These are phyloP conservation scores for Beauveria brongniartii DNA, from an alignment of 2,329 filamentous ascomycete species.

Conservation along the genomic window DNA sequence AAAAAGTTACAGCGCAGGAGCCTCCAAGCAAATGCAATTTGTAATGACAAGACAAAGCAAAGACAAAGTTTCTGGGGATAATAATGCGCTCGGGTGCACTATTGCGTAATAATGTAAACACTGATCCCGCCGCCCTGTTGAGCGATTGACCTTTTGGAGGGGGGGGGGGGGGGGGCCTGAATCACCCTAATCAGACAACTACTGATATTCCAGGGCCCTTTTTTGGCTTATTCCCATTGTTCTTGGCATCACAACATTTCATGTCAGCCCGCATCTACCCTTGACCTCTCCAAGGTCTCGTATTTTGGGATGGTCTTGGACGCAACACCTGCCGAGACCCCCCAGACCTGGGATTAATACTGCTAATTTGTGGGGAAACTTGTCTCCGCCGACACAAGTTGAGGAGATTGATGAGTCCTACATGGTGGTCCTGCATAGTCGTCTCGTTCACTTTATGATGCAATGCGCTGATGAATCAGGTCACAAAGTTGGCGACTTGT, in stretches of 20 bases:
- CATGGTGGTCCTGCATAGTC: too few species aligned
- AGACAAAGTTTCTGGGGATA: too few species aligned
- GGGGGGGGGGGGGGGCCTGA: background rate
- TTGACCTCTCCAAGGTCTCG: background rate
- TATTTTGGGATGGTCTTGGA: background rate
- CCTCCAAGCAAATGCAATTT: too few species aligned
- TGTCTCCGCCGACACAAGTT: too few species aligned
- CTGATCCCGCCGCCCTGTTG: too few species aligned
- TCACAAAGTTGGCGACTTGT: too few species aligned
- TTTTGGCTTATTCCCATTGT: slow-evolving; percentile 1
- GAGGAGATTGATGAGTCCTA: too few species aligned
- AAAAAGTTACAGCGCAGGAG: too few species aligned
- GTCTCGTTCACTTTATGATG: too few species aligned
- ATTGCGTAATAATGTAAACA: background rate
- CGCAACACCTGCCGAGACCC: background rate
- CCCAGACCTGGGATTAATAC: background rate
- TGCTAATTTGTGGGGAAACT: background rate
- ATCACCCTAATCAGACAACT: background rate
- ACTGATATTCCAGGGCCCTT: background rate
- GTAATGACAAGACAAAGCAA: too few species aligned
- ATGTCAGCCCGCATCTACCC: slow-evolving; percentile 2
- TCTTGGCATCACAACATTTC: slow-evolving; percentile 2
- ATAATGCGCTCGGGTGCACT: background rate
- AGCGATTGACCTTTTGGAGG: too few species aligned
- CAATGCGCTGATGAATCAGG: too few species aligned